Evolutionary conservation across 2,329 filamentous ascomycete genomes (phyloP).

Genomic region (Thelonectria rubi): DNA sequence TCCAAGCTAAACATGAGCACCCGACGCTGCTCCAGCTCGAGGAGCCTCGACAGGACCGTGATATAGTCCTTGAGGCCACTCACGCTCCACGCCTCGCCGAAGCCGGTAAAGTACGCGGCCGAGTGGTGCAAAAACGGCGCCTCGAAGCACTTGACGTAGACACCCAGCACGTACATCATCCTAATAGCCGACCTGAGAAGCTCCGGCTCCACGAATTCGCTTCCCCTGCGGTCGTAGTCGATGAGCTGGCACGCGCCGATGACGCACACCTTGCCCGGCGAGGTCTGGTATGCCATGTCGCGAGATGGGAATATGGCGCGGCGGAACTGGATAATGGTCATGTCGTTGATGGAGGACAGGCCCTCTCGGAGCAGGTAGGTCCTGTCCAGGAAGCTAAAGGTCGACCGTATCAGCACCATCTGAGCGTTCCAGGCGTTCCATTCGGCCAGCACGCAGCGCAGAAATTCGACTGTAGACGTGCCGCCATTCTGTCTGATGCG

Average conservation of each 20-base stretch:
- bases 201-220: slow-evolving; percentile 64
- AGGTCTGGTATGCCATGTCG: slow-evolving; percentile 19
- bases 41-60: slow-evolving; percentile 70
- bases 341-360: slow-evolving; percentile 78
- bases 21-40: slow-evolving; percentile 76
- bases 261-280: slow-evolving; percentile 48
- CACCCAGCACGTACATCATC: slow-evolving; percentile 85
- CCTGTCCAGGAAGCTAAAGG: slow-evolving; percentile 94
- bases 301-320: slow-evolving; percentile 59
- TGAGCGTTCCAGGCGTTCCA: slow-evolving; percentile 86
- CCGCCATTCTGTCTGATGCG: slow-evolving; percentile 61
- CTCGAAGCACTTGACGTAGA: slow-evolving; percentile 85
- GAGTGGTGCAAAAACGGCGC: slow-evolving; percentile 75
- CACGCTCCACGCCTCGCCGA: slow-evolving; percentile 72
- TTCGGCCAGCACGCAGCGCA: slow-evolving; percentile 63
- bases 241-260: slow-evolving; percentile 77
- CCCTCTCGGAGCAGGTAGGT: slow-evolving; percentile 83
- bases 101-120: slow-evolving; percentile 71
- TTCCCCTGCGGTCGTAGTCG: slow-evolving; percentile 71
- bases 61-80: slow-evolving; percentile 80
- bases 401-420: slow-evolving; percentile 80
- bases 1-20: slow-evolving; percentile 87
- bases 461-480: slow-evolving; percentile 67
- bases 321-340: slow-evolving; percentile 81
- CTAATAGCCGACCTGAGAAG: slow-evolving; percentile 80